phyloP scores from a whole-genome alignment of 2,329 filamentous ascomycete species.

The Epichloe bromicola region DNA sequence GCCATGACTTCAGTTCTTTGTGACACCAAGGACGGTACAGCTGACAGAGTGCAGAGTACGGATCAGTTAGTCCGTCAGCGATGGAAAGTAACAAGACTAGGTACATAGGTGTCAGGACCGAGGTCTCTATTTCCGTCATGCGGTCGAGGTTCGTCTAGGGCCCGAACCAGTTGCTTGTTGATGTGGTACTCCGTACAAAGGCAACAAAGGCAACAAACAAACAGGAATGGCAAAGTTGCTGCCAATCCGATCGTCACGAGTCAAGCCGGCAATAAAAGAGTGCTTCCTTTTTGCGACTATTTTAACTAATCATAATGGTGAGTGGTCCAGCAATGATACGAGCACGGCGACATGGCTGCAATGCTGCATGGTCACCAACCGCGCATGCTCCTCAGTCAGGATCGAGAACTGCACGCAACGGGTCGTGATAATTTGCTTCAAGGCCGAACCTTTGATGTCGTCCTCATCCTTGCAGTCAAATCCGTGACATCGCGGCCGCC shows the following conservation, averaged over 20 bases:
- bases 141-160: neutral
- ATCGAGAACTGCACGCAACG: neutral
- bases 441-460: neutral
- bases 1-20: neutral
- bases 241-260: neutral
- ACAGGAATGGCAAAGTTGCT: neutral
- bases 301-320: neutral
- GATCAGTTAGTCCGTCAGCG: neutral
- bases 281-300: neutral
- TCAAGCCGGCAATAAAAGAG: neutral
- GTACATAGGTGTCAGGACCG: neutral
- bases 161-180: neutral
- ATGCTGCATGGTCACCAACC: neutral
- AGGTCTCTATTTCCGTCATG: neutral
- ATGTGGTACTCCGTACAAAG: neutral
- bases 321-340: too few relatives aligned
- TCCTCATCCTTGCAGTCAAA: neutral
- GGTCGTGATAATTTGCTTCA: neutral
- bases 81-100: neutral
- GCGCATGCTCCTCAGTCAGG: neutral
- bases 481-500: neutral
- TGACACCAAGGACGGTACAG: neutral
- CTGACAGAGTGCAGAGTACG: neutral
- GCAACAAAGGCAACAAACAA: neutral
- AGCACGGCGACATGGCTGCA: too few relatives aligned